A percentile compares a stretch with the other conserved stretches of the same genome.
Conservation (phyloP, 441 rosid genomes). For the Capsella rubella region DNA sequence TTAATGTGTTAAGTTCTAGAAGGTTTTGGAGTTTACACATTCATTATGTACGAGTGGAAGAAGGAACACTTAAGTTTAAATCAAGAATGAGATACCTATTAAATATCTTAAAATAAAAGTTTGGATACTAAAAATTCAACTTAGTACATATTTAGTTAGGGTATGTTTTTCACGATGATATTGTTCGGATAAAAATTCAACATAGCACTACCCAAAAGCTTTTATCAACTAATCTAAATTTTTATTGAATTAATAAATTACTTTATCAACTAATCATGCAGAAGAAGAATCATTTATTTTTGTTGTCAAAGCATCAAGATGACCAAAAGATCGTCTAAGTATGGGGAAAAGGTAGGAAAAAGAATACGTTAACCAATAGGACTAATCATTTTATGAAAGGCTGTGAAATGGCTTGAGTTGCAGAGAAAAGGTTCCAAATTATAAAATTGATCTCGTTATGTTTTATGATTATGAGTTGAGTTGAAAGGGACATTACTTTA, state of each 20-base stretch:
- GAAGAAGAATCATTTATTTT: slow-evolving; percentile 19
- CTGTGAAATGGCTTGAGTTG: slow-evolving; percentile 11
- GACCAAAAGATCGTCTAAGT: slow-evolving; percentile 23
- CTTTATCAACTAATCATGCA: slow-evolving; percentile 29
- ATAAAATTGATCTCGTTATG: background rate
- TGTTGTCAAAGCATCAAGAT: slow-evolving; percentile 32
- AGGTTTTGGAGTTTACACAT: no score
- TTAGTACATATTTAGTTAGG: no score
- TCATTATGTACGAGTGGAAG: no score
- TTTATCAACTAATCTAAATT: slow-evolving; percentile 10
- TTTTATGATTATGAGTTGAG: background rate
- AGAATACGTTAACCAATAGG: slow-evolving; percentile 35
- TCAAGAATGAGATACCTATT: no score
- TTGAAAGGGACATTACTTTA: background rate
- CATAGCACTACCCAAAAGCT: slow-evolving; percentile 23
- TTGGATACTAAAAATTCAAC: no score
- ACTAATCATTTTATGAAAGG: slow-evolving; percentile 24
- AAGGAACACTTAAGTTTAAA: no score
- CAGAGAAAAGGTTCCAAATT: background rate
- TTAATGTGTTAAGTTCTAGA: no score
- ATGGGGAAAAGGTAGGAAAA: slow-evolving; percentile 33
- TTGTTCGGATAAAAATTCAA: no score
- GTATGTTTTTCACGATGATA: no score
- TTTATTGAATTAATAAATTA: background rate
- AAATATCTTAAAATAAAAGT: no score